These are phyloP conservation scores for Chlorella variabilis DNA, from an alignment of 163 green algal species.

Conservation along the genomic window DNA sequence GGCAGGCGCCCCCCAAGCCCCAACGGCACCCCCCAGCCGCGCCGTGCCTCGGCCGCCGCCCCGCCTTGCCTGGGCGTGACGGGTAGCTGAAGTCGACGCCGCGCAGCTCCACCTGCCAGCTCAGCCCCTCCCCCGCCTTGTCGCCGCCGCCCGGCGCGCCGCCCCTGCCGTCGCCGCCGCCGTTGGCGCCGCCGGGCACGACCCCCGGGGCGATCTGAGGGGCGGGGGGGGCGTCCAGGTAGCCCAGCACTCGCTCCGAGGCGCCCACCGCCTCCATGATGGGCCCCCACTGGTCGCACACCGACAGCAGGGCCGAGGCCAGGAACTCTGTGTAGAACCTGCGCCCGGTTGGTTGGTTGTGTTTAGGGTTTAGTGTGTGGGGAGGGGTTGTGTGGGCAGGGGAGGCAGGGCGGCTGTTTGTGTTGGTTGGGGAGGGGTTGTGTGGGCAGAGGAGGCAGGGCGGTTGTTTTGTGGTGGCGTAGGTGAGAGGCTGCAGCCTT, in stretches of 20 bases:
- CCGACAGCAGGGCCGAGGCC: conserved; percentile 70
- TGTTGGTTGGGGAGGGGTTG: too few relatives aligned
- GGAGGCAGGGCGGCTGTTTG: too few relatives aligned
- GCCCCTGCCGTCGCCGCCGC: neutral
- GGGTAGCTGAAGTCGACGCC: conserved; percentile 66
- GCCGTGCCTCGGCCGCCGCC: too few relatives aligned
- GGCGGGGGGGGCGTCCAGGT: conserved; percentile 68
- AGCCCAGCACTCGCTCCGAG: conserved; percentile 67
- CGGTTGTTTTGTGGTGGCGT: too few relatives aligned
- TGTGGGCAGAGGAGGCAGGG: too few relatives aligned
- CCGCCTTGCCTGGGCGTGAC: conserved; percentile 29
- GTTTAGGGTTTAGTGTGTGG: too few relatives aligned
- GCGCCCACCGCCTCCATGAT: conserved; percentile 53
- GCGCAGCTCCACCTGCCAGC: conserved; percentile 51
- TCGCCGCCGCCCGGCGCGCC: neutral
- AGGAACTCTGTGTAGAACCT: conserved; percentile 81
- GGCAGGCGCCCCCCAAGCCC: too few relatives aligned
- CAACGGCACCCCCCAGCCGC: too few relatives aligned
- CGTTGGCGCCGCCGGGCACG: neutral
- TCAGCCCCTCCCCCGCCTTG: neutral
- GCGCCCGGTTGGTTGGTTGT: too few relatives aligned
- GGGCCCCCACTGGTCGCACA: conserved; percentile 84
- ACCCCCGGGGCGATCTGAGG: conserved; percentile 65
- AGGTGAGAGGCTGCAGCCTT: too few relatives aligned
- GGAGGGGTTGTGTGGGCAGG: too few relatives aligned